Conservation (phyloP, 2,329 filamentous ascomycete genomes). For the Peltaster fructicola region DNA sequence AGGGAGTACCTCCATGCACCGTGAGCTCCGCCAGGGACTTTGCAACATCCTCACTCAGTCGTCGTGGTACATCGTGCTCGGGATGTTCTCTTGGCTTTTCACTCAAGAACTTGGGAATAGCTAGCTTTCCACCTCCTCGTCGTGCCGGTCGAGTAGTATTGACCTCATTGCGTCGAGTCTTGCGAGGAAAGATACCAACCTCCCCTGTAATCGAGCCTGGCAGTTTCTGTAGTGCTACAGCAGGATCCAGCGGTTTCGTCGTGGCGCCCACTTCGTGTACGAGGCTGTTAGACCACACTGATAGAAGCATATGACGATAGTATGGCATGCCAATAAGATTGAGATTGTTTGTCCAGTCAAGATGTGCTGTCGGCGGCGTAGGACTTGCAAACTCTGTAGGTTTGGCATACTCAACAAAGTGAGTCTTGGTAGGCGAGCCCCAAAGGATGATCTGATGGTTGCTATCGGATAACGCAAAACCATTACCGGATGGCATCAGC, state of each 20-base stretch:
- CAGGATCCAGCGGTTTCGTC: constrained; percentile 54
- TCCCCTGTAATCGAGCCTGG: constrained; percentile 32
- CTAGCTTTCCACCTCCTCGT: constrained; percentile 41
- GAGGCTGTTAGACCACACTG: constrained; percentile 73
- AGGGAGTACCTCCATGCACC: constrained; percentile 52
- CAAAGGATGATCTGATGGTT: constrained; percentile 70
- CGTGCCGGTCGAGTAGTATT: constrained; percentile 33
- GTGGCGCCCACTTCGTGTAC: constrained; percentile 74
- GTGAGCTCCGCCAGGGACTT: constrained; percentile 51
- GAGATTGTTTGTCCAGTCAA: constrained; percentile 39
- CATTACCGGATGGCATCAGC: constrained; percentile 74
- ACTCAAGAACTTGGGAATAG: constrained; percentile 83
- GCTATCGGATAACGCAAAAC: constrained; percentile 61
- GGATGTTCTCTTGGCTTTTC: constrained; percentile 57
- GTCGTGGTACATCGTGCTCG: constrained; percentile 23
- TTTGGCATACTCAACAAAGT: constrained; percentile 67
- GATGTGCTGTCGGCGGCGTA: constrained; percentile 33
- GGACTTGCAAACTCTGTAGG: constrained; percentile 62
- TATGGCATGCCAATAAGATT: constrained; percentile 82
- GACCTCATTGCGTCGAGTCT: constrained; percentile 61
- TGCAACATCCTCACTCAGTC: constrained; percentile 38
- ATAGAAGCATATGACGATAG: constrained; percentile 74
- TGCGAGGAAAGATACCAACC: constrained; percentile 33
- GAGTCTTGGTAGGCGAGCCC: constrained; percentile 71
- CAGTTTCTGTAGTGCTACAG: constrained; percentile 50